Evolutionary conservation across 2,329 filamentous ascomycete genomes (phyloP).

Genomic region (Arthrocladium fulminans): DNA sequence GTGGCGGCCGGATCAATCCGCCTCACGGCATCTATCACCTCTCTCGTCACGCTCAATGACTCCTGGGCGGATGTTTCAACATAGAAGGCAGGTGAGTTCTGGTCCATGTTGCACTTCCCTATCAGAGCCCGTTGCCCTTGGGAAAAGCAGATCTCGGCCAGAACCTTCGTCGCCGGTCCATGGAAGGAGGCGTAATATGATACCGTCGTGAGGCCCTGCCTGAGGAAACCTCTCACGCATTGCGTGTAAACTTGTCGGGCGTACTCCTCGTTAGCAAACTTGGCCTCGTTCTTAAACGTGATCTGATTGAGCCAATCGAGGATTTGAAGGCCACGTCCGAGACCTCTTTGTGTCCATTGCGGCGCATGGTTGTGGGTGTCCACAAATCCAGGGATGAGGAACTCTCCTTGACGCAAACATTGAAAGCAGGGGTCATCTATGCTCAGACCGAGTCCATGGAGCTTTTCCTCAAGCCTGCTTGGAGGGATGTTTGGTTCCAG

Average conservation of each 20-base stretch:
- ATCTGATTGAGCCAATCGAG: conserved; percentile 56
- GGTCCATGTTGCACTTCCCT: conserved; percentile 55
- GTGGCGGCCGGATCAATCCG: conserved; percentile 34
- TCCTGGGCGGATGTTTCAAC: conserved; percentile 22
- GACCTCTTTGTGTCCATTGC: conserved; percentile 41
- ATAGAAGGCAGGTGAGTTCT: conserved; percentile 34
- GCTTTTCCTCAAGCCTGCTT: conserved; percentile 18
- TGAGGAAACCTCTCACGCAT: conserved; percentile 50
- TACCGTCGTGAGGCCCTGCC: conserved; percentile 54
- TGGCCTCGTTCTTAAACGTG: conserved; percentile 57
- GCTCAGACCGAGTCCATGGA: conserved; percentile 17
- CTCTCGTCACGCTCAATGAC: conserved; percentile 19
- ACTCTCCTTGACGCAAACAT: conserved; percentile 34
- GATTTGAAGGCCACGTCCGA: conserved; percentile 33
- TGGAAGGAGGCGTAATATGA: conserved; percentile 53
- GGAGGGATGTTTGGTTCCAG: conserved; percentile 23
- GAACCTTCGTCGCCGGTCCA: conserved; percentile 46
- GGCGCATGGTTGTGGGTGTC: conserved; percentile 64
- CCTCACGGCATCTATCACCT: conserved; percentile 33
- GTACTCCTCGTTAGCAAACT: conserved; percentile 47
- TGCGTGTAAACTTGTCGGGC: conserved; percentile 44
- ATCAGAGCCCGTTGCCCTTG: conserved; percentile 52
- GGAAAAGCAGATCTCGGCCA: conserved; percentile 46
- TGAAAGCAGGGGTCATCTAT: conserved; percentile 6
- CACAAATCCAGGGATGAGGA: conserved; percentile 53